phyloP scores from a whole-genome alignment of 1,284 basidiomycete genomes.

The Trichosporon sp. region DNA sequence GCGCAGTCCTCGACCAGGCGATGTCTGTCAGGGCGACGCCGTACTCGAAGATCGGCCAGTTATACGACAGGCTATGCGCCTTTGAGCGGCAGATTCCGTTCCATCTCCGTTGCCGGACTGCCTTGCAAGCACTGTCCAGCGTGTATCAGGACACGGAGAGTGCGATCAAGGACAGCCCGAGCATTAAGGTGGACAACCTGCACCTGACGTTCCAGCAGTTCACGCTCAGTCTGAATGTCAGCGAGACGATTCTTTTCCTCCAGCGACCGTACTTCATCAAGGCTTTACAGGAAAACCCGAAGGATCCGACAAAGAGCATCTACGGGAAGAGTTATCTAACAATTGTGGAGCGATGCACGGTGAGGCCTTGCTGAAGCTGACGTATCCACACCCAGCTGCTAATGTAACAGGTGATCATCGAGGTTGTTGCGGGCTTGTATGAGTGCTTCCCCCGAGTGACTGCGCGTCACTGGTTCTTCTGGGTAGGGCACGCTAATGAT shows the following conservation, averaged over 20 bases:
- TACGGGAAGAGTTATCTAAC: constrained; percentile 31
- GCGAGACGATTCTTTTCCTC: constrained; percentile 31
- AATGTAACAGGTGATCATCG: constrained; percentile 26
- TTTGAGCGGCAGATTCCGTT: constrained; percentile 33
- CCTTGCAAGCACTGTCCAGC: constrained; percentile 25
- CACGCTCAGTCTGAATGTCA: constrained; percentile 30
- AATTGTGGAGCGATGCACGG: constrained; percentile 35
- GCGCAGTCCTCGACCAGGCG: constrained; percentile 25
- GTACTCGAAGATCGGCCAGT: constrained; percentile 21
- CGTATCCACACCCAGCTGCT: not conserved
- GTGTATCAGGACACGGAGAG: constrained; percentile 24
- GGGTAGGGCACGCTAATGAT: constrained; percentile 19
- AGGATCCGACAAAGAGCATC: constrained; percentile 23
- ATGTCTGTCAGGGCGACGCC: constrained; percentile 23
- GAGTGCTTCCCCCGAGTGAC: constrained; percentile 27
- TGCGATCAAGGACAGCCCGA: constrained; percentile 26
- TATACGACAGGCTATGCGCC: constrained; percentile 28
- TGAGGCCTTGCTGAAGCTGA: not conserved
- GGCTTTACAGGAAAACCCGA: constrained; percentile 25
- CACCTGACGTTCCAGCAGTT: constrained; percentile 34
- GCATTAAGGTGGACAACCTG: constrained; percentile 21
- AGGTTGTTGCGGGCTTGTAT: constrained; percentile 26
- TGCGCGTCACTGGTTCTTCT: constrained; percentile 37
- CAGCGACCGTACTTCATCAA: constrained; percentile 34
- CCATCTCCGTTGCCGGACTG: constrained; percentile 29